Conservation (phyloP, 140 eudicot genomes). For the Cichorium intybus region DNA sequence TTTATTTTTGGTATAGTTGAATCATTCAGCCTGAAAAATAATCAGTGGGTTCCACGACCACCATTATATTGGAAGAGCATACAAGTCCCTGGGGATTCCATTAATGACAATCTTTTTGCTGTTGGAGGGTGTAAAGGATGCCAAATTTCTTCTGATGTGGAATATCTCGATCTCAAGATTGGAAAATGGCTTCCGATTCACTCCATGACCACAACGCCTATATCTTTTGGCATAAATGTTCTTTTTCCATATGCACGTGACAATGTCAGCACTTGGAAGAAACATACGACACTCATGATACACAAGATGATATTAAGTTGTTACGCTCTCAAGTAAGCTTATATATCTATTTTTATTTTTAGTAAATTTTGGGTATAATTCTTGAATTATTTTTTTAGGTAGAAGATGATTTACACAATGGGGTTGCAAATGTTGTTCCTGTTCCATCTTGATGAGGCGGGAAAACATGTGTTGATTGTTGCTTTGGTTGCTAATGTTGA, state of each 20-base stretch:
- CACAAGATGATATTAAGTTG: slow-evolving; percentile 79
- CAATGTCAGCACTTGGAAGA: slow-evolving; percentile 85
- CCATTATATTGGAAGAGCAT: slow-evolving; percentile 48
- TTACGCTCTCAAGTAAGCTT: slow-evolving; percentile 69
- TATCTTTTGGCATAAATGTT: slow-evolving; percentile 87
- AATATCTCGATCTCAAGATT: slow-evolving; percentile 47
- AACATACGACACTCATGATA: slow-evolving; percentile 69
- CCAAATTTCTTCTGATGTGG: slow-evolving; percentile 58
- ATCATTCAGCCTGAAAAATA: slow-evolving; percentile 41
- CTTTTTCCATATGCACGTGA: no score
- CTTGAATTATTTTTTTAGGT: slow-evolving; percentile 26
- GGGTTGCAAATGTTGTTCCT: slow-evolving; percentile 67
- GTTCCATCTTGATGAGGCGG: slow-evolving; percentile 62
- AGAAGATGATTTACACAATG: no score
- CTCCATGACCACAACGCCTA: slow-evolving; percentile 90
- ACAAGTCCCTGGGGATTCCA: slow-evolving; percentile 50
- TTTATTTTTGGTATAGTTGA: slow-evolving; percentile 52
- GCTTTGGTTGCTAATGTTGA: no score
- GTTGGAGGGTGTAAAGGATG: slow-evolving; percentile 63
- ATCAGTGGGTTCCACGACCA: slow-evolving; percentile 58
- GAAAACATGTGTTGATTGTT: slow-evolving; percentile 61
- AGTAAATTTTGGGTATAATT: neutral
- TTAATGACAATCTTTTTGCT: slow-evolving; percentile 53
- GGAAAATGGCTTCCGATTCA: slow-evolving; percentile 55
- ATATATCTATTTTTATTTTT: neutral